phyloP scores from a whole-genome alignment of 2,329 filamentous ascomycete species.

The Tolypocladium paradoxum region DNA sequence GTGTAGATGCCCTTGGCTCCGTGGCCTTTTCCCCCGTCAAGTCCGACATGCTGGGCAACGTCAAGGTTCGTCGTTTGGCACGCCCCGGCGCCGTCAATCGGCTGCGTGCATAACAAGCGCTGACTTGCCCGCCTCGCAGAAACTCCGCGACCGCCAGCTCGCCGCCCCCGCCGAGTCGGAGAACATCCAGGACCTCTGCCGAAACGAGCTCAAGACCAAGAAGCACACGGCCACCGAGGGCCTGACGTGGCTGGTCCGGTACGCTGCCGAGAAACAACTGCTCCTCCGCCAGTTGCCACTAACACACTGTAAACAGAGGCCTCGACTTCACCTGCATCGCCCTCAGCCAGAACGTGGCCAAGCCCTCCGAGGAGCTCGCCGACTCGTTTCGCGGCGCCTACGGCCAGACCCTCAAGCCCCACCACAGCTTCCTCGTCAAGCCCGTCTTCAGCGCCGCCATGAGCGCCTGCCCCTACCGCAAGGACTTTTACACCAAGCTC shows the following conservation, averaged over 20 bases:
- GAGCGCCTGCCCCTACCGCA: conserved; percentile 84
- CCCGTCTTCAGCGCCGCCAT: conserved; percentile 89
- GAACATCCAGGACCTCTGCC: conserved; percentile 73
- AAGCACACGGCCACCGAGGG: conserved; percentile 85
- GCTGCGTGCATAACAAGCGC: not conserved
- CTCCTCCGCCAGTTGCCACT: not conserved
- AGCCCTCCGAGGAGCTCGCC: conserved; percentile 62
- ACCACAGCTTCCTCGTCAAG: conserved; percentile 85
- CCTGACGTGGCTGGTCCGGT: conserved; percentile 84
- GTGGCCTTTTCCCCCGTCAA: conserved; percentile 85
- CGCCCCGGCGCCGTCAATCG: not conserved
- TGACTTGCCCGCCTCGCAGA: conserved; percentile 39
- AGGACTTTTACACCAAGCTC: conserved; percentile 86
- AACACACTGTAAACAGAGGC: conserved; percentile 44
- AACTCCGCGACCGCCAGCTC: conserved; percentile 75
- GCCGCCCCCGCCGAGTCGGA: conserved; percentile 69
- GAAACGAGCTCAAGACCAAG: conserved; percentile 81
- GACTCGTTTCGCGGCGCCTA: conserved; percentile 83
- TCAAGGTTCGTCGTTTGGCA: conserved; percentile 52
- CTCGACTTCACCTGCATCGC: conserved; percentile 89
- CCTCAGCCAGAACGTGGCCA: conserved; percentile 64
- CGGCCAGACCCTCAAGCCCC: conserved; percentile 74
- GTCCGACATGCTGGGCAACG: conserved; percentile 80
- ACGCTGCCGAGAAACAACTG: conserved; percentile 15
- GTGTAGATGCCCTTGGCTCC: conserved; percentile 49